A percentile compares a stretch with the other conserved stretches of the same genome.
Conservation (phyloP, 2,329 filamentous ascomycete genomes). For the Phialophora chinensis region DNA sequence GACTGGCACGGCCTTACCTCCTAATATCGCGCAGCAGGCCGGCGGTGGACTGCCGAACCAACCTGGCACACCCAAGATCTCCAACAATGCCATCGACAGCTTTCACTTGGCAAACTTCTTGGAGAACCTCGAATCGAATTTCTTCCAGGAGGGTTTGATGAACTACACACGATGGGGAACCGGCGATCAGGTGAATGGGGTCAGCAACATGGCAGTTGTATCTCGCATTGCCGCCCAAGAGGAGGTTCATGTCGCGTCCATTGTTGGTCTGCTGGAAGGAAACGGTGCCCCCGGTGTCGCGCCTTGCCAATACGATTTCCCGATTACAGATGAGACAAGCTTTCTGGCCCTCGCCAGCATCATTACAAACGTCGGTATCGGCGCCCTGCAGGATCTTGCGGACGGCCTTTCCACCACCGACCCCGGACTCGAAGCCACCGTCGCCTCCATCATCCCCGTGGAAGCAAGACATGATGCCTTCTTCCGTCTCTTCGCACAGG, state of each 20-base stretch:
- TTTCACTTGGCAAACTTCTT: constrained; percentile 44
- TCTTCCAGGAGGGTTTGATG: constrained; percentile 42
- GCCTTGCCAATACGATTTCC: constrained; percentile 42
- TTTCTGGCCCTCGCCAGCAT: constrained; percentile 44
- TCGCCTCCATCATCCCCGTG: constrained; percentile 41
- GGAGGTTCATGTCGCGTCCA: constrained; percentile 38
- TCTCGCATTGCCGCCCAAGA: constrained; percentile 42
- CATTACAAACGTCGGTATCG: constrained; percentile 43
- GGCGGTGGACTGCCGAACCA: constrained; percentile 28
- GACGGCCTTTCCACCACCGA: constrained; percentile 39
- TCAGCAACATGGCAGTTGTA: constrained; percentile 42
- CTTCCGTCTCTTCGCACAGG: constrained; percentile 40
- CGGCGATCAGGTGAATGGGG: constrained; percentile 41
- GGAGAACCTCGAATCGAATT: constrained; percentile 42
- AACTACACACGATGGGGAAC: constrained; percentile 41
- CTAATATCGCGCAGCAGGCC: constrained; percentile 29
- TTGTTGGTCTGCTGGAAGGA: constrained; percentile 39
- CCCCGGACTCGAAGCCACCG: constrained; percentile 37
- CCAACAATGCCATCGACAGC: constrained; percentile 19
- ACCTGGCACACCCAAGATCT: constrained; percentile 20
- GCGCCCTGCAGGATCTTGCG: constrained; percentile 41
- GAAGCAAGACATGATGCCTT: constrained; percentile 43
- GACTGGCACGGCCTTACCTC: constrained; percentile 27
- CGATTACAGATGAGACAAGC: constrained; percentile 37
- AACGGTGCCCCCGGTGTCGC: constrained; percentile 39